Percentiles rank a stretch among this genome's conserved stretches.
phyloP scores from a whole-genome alignment of 2,329 filamentous ascomycete genomes.

The Cryoendolithus antarcticus region DNA sequence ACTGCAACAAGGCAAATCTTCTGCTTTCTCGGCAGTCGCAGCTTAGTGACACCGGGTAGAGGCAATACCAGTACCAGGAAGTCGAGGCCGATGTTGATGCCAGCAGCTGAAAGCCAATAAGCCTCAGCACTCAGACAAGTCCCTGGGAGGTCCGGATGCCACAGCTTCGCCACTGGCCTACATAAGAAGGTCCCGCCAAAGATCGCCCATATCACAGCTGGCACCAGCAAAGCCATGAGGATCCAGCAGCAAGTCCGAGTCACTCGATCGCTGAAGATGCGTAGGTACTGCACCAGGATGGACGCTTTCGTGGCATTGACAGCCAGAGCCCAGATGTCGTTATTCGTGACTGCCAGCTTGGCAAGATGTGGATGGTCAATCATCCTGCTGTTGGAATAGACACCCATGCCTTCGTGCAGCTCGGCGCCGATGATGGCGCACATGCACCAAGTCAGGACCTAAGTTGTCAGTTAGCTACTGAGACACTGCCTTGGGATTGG shows the following conservation, averaged over 20 bases:
- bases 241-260: constrained; percentile 26
- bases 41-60: constrained; percentile 28
- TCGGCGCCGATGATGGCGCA: constrained; percentile 16
- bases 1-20: constrained; percentile 29
- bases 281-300: constrained; percentile 38
- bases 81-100: constrained; percentile 33
- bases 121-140: constrained; percentile 27
- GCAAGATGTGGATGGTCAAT: constrained; percentile 11
- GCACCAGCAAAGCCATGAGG: constrained; percentile 23
- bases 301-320: constrained; percentile 33
- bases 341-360: constrained; percentile 21
- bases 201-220: constrained; percentile 18
- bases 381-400: constrained; percentile 6
- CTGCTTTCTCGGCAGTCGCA: constrained; percentile 31
- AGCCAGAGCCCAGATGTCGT: constrained; percentile 21
- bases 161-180: constrained; percentile 29
- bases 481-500: too few species aligned
- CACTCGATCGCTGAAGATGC: constrained; percentile 28
- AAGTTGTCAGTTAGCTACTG: neutral
- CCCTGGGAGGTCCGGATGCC: constrained; percentile 22
- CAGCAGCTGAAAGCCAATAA: constrained; percentile 34
- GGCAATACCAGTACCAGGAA: constrained; percentile 33
- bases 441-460: constrained; percentile 20
- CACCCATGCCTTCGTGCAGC: constrained; percentile 13
- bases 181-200: constrained; percentile 32